Conservation (phyloP, 805 yeast genomes). For the Saturnispora halmiae region DNA sequence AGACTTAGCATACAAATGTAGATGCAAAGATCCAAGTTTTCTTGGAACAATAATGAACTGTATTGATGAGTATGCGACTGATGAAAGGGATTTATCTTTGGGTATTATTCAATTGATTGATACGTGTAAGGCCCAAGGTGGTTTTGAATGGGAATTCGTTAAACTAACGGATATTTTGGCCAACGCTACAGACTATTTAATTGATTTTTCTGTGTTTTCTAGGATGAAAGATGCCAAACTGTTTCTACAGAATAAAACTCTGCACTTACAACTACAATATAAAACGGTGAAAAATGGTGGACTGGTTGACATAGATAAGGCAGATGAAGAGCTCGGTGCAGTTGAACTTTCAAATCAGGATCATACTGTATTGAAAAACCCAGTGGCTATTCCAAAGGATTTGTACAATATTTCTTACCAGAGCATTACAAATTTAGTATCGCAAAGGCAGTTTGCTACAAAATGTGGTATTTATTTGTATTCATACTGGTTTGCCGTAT, state of each 20-base stretch:
- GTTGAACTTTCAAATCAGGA: constrained; percentile 6
- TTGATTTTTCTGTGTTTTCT: constrained; percentile 13
- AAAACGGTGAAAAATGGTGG: neutral
- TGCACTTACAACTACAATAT: constrained; percentile 4
- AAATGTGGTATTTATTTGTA: constrained; percentile 23
- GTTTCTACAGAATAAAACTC: too few relatives aligned
- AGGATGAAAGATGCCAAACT: constrained; percentile 9
- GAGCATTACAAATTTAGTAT: constrained; percentile 24
- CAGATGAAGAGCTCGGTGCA: constrained; percentile 10
- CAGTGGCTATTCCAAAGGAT: constrained; percentile 21
- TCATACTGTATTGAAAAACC: constrained; percentile 18
- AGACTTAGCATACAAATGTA: constrained; percentile 29
- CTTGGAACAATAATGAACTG: constrained; percentile 31
- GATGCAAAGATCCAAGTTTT: constrained; percentile 29
- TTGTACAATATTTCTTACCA: constrained; percentile 22
- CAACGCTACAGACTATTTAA: constrained; percentile 22
- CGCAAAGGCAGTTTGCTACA: constrained; percentile 26
- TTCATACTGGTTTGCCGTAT: constrained; percentile 28
- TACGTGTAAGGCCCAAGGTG: constrained; percentile 28
- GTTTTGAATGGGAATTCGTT: constrained; percentile 20
- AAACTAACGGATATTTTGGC: constrained; percentile 24
- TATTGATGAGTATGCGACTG: constrained; percentile 25
- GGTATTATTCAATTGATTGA: constrained; percentile 29
- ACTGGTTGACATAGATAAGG: constrained; percentile 4
- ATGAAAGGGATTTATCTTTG: constrained; percentile 22